Conservation (phyloP, 169 alveolate genomes). For the Perkinsus chesapeaki region DNA sequence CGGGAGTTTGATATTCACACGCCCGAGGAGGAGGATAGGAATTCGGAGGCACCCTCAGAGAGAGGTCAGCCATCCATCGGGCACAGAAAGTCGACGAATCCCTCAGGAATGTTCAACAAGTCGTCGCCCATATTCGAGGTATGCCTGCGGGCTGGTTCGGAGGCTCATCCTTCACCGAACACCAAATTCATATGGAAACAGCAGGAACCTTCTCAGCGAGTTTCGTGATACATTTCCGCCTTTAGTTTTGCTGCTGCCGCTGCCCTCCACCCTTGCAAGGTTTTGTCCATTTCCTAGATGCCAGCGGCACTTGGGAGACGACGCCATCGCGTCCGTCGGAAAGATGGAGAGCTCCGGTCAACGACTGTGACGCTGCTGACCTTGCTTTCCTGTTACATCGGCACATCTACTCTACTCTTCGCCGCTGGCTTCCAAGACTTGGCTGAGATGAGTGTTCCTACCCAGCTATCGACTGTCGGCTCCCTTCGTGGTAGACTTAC, state of each 20-base stretch:
- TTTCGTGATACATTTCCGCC: no score
- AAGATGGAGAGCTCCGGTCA: neutral
- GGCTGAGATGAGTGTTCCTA: neutral
- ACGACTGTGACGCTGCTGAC: neutral
- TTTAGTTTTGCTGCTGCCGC: no score
- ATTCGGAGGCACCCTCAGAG: neutral
- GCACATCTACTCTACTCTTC: neutral
- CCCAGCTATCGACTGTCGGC: neutral
- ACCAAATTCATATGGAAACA: neutral
- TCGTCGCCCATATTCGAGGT: neutral
- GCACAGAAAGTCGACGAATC: no score
- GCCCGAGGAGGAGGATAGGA: neutral
- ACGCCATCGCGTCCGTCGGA: neutral
- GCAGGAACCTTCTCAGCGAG: no score
- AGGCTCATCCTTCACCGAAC: neutral
- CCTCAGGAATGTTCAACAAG: neutral
- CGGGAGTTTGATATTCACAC: neutral
- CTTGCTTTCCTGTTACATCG: neutral
- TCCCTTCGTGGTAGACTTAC: neutral
- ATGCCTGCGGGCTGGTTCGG: neutral
- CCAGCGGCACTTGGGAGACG: neutral
- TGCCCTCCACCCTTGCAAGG: no score
- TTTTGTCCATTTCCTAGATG: no score
- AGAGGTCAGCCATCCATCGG: no score
- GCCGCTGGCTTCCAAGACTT: neutral